Base-by-base conservation (phyloP, 306 rosid genomes). In the Acacia melanoxylon region DNA sequence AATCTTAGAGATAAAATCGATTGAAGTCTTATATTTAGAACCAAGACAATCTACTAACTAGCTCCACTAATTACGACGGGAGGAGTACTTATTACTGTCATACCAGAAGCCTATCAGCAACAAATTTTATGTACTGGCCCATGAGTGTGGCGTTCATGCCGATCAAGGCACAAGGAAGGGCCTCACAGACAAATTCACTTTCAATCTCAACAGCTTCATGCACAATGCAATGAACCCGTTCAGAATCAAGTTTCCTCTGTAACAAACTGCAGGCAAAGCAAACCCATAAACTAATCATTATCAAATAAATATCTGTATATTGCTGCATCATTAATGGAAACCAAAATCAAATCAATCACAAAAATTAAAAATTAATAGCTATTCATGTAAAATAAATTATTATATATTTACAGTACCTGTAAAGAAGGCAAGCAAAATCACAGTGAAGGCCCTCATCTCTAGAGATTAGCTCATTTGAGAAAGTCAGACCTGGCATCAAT, bases 391-490 rank as follows among this genome's bases (percentile, higher is more conserved):
- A 61, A 66, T 27, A 22, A 58, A 58, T 10, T 25, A 61, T 12
- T 22, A 61, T 25, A 25, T 48, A 10, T 10, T n/a, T 54, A 45
- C 66, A 51, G 17, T 72, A 94, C 98, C 97, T 91, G 82, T 94
- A 92, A 45, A 94, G 84, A 87, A 94, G 94, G 81, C 98, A 94
- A 88, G 98, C 98, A 86, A 92, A 92, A 82, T 91, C 97, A 82
- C 98, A 94, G 79, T 92, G 98, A 84, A 94, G 98, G 63, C 98
- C 97, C 87, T 94, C 98, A 49, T 94, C 98, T 85, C 98, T 92
- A 74, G 98, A 94, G 77, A 94, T 92, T 63, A 92, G 91, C 82
- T 94, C 98, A 81, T 94, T 94, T 75, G 97, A 92, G 87, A 92
- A 94, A 72, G 97, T 90, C 86, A 94, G 76, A 68, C 98, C 98